Percentiles rank a stretch among this genome's conserved stretches.
Conservation (phyloP, 768 basidiomycete species). For the Nevesoporus exiguus region DNA sequence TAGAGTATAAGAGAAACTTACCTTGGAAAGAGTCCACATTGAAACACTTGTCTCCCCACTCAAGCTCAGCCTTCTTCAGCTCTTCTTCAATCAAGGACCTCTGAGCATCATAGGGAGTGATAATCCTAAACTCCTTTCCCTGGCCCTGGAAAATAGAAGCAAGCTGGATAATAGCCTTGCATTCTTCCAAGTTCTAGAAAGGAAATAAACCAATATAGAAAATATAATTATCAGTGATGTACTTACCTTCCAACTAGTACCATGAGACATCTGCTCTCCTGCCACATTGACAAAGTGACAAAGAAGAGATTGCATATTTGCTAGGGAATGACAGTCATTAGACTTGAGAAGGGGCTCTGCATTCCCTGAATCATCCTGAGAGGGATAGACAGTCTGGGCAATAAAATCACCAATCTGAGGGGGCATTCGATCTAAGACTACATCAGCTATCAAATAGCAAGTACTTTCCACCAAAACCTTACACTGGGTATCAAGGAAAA, state of each 20-base stretch:
- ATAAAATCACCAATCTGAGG: slow-evolving; percentile 74
- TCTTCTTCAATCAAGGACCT: slow-evolving; percentile 52
- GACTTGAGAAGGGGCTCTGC: slow-evolving; percentile 45
- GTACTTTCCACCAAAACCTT: slow-evolving; percentile 21
- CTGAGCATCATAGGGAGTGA: slow-evolving; percentile 83
- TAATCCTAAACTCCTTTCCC: slow-evolving; percentile 53
- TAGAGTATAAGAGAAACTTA: slow-evolving; percentile 25
- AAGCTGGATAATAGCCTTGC: slow-evolving; percentile 52
- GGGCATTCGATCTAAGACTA: slow-evolving; percentile 72
- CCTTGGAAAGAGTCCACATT: slow-evolving; percentile 84
- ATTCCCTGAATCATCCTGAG: slow-evolving; percentile 29
- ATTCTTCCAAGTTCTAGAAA: slow-evolving; percentile 58
- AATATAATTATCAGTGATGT: background rate
- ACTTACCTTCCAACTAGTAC: slow-evolving; percentile 41
- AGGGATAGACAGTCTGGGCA: slow-evolving; percentile 62
- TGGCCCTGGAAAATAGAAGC: slow-evolving; percentile 53
- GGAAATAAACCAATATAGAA: background rate
- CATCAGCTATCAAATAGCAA: slow-evolving; percentile 2
- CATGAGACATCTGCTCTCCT: slow-evolving; percentile 34
- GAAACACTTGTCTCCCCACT: slow-evolving; percentile 68
- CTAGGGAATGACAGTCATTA: slow-evolving; percentile 45
- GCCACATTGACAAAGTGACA: slow-evolving; percentile 65
- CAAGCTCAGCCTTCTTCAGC: slow-evolving; percentile 47
- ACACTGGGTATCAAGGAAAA: slow-evolving; percentile 78
- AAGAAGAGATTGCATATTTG: slow-evolving; percentile 36